phyloP scores from a whole-genome alignment of 1,139 yeast species.

The Candida sp. region DNA sequence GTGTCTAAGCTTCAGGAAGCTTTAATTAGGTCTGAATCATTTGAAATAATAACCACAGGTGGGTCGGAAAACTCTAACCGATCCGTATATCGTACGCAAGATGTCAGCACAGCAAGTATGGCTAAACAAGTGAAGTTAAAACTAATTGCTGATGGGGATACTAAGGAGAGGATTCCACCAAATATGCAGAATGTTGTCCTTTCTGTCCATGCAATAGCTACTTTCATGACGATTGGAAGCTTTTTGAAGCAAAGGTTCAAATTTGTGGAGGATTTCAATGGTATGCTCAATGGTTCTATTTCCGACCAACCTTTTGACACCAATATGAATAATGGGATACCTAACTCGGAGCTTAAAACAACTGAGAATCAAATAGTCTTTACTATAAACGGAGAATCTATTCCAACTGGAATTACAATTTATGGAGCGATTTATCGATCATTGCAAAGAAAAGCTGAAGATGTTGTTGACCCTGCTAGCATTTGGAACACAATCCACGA shows the following conservation, averaged over 20 bases:
- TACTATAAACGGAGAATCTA: constrained; percentile 52
- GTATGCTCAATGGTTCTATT: constrained; percentile 7
- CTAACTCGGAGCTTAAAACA: constrained; percentile 8
- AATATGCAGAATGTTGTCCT: constrained; percentile 44
- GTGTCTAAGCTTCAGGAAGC: constrained; percentile 67
- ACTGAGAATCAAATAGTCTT: constrained; percentile 48
- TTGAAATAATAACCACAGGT: constrained; percentile 67
- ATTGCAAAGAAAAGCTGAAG: constrained; percentile 36
- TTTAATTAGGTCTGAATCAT: constrained; percentile 70
- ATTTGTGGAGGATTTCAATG: constrained; percentile 19
- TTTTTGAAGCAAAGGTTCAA: constrained; percentile 46
- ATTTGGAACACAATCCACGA: constrained; percentile 59
- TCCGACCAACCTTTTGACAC: constrained; percentile 8
- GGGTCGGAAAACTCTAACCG: constrained; percentile 8
- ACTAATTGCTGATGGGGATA: constrained; percentile 32
- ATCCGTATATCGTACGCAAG: constrained; percentile 11
- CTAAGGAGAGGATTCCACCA: constrained; percentile 22
- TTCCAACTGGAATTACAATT: constrained; percentile 71
- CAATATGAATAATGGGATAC: constrained; percentile 9
- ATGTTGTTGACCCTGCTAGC: constrained; percentile 43
- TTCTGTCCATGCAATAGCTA: constrained; percentile 88
- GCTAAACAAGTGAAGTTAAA: constrained; percentile 70
- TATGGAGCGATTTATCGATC: constrained; percentile 74
- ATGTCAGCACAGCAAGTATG: constrained; percentile 52
- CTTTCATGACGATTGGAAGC: constrained; percentile 68